Base-by-base conservation (phyloP, 2,329 filamentous ascomycete species). In the Esteya vermicola region DNA sequence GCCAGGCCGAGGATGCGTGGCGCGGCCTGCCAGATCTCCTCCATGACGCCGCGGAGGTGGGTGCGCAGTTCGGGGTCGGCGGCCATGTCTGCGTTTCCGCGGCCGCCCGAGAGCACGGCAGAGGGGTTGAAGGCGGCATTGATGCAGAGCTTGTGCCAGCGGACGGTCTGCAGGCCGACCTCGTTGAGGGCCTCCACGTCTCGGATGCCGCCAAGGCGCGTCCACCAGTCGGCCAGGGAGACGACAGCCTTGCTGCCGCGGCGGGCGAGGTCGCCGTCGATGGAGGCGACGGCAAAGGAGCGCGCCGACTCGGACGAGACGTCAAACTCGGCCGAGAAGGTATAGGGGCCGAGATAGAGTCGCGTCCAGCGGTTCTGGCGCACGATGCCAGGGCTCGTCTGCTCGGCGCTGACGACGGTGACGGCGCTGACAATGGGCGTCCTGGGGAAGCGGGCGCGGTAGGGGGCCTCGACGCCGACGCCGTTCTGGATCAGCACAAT, bases 131-230 rank as follows among this genome's bases (percentile, higher is more conserved):
- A 81, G 38, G 76, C 73, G 0, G 78, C 76, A 55, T 85, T 85
- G 62, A 85, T 83, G 50, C 76, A 78, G 45, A 84, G 72, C 57
- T 85, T 85, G 57, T 84, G 79, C 80, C 80, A 85, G 20, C 80
- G 67, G 16, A 84, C 71, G 32, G 75, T 69, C 57, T 85, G 81
- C 34, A 85, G 62, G 44, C 75, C 78, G 25, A 75, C 60, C 54
- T 82, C 76, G 35, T 72, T 67, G 8, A 69, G 36, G 19, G 46
- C 61, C 45, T 77, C 71, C 6, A 77, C 75, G 55, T 85, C 80
- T 43, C 67, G 67, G 47, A 85, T 72, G 2, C 70, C 71, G 28
- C 77, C 78, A 14, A 70, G 58, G 12, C 60, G 55, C 7, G 62
- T 60, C 54, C 77, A 70, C 57, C 73, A 67, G n/a, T 57, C 56